Evolutionary conservation across 2,329 filamentous ascomycete species (phyloP), one percentile per base, ranked within the genome.

Genomic region (Monosporascus sp.): DNA sequence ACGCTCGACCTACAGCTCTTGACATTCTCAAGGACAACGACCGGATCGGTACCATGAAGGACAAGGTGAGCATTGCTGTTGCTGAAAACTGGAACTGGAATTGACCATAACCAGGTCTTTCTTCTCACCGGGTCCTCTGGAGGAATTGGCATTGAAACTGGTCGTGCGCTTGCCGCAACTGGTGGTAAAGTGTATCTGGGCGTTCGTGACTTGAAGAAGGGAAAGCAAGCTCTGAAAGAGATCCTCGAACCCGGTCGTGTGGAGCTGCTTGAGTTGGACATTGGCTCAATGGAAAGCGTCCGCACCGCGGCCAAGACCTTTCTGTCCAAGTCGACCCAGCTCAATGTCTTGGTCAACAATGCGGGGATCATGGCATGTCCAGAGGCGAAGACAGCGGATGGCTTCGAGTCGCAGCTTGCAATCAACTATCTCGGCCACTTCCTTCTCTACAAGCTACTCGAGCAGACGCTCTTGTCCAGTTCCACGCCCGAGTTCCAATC

Each of bases 121-220:
- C 55, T 78, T 18, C 70, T 78, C 52, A 78, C 76, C 1, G 76
- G 76, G 5, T 64, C 62, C 4, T 71, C 72, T 20, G 68, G 73
- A 17, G 76, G 75, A 0, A 62, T 78, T 15, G 76, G 75, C 2
- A 58, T 75, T 22, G 74, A 78, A 54, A 77, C 74, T 2, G 71
- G 68, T 2, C 67, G 68, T 14, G 76, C 76, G 2, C 66, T 81
- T 20, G 61, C 68, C 22, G 61, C 69, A 11, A 75, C 78, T 1
- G 64, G 65, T 28, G 26, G 26, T 28, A 28, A 28, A 28, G 26
- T 28, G 26, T 9, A 28, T 28, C 26, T 28, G 43, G 45, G 51
- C 20, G 53, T 53, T 22, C 51, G 51, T 4, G 41, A 57, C 37
- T 37, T 37, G 7, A 37, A 44, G 11, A 57, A 57, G 38, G 44